Evolutionary conservation across 306 rosid species (phyloP), one percentile per base, ranked within the genome.

Genomic region (Cicer pinnatifidum): DNA sequence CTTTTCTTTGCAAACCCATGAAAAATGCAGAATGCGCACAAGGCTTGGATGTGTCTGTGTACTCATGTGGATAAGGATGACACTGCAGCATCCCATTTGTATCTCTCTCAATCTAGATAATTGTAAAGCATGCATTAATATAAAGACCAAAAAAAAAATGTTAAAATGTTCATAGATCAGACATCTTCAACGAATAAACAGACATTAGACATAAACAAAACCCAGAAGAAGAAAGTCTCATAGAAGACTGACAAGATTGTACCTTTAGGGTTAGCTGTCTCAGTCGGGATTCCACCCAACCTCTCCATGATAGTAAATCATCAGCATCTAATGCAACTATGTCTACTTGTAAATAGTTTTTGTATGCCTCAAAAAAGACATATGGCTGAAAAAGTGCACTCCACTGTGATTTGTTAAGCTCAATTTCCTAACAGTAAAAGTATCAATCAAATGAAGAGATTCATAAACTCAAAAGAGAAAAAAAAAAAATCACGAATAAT

Each of bases 1-100:
- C 97, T 84, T 87, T 94, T 83, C 99, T 86, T 81, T 94, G 99
- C 88, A 94, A 86, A 67, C 99, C 99, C 99, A 94, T 87, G 81
- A 94, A 94, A 86, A 89, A 94, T 47, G 99, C 95, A 82, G 88
- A 84, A 85, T 94, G 96, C 3, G 96, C 84, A 74, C 97, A 88
- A 16, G 85, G 88, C 83, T 88, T 94, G 67, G 95, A 88, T 44
- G 84, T 11, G 68, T 91, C 96, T 15, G 77, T 72, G 65, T 87
- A 94, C 82, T 94, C 98, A 44, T 87, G 86, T 11, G 98, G 98
- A 67, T 88, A 87, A 35, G 98, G 97, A 87, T 94, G 98, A 85
- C 98, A 94, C 85, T 91, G 98, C 82, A 94, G 82, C 92, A 94
- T 87, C 77, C 96, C 92, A 70, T 78, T 76, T 53, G 98, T 94